Evolutionary conservation across 1,284 basidiomycete species (phyloP), one percentile per base, ranked within the genome.

Genomic region (Ceratobasidium sp.): DNA sequence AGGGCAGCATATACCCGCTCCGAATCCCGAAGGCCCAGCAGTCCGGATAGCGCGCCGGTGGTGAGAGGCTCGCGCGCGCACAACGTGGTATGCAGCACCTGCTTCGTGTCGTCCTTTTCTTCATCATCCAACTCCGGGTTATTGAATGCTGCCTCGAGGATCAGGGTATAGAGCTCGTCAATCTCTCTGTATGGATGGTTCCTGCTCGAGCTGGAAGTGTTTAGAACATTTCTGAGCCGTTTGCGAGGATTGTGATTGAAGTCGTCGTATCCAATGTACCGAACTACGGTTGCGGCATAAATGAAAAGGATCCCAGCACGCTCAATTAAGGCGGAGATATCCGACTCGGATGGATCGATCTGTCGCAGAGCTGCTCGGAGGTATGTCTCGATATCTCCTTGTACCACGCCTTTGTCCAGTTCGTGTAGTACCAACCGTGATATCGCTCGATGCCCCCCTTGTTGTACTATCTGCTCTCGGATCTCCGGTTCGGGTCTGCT

Each of bases 371-470:
- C 55, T 10, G 29, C 15, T 10, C 15, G 8, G 4, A 55, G 13
- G 34, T 55, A 55, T 17, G 53, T 38, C 34, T 35, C 32, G 53
- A 55, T 57, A 22, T 60, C 57, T 13, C 8, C 7, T n/a, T 47
- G 40, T 6, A 60, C 42, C 8, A 17, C 17, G 2, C 12, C 20
- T n/a, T 31, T 10, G 20, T 47, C 27, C 25, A 57, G 55, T 7
- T 57, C 55, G n/a, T 57, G 55, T 7, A 57, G 22, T 4, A 12
- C 17, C 22, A 57, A 15, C 42, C 27, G n/a, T 12, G 15, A 2
- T 20, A 17, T 4, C 4, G 13, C 27, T 40, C 20, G 5, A 3
- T 22, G 22, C 4, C 29, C 27, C 12, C 34, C 22, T 7, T 3
- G 29, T 12, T 47, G 7, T 20, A 6, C 10, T 6, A 47, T 20